Base-by-base conservation (phyloP, 441 rosid species). In the Jatropha podagrica region DNA sequence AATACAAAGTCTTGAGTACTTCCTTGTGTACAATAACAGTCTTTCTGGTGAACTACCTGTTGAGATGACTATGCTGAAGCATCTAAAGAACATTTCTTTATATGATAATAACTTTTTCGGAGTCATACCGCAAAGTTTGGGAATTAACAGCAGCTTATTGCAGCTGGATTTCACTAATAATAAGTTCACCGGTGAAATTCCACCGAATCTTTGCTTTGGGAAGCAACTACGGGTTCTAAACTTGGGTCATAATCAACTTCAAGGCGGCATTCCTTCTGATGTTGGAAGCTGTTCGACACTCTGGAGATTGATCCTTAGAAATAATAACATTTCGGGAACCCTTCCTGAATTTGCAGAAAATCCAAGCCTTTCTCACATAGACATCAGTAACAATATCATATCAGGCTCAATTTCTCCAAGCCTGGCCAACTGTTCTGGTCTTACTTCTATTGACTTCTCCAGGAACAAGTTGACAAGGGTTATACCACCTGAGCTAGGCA, bases 21-120 rank as follows among this genome's bases (percentile, higher is more conserved):
- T 94, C 20, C 68, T 80, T 4, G 69, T 92, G 67, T 87, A 92
- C 68, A 73, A 78, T 61, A 94, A 94, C 84, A 83, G 69, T 60
- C 91, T 94, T 78, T 83, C 86, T 1, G 97, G 96, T 52, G 85
- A 85, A 81, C 78, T 94, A 67, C 97, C 97, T 23, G 38, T 49
- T 14, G 91, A 87, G 80, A 86, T 92, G 75, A 75, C 92, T 23
- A 81, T 88, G 81, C 88, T 91, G 59, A 88, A 83, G 79, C 67
- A 85, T 18, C 86, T 91, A 76, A 80, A 77, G 81, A 85, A 83
- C 69, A 72, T 91, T 67, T 77, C 83, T 0, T 71, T 94, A 78
- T 88, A 41, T 72, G 81, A 86, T 56, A 91, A 94, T 78, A 80
- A 38, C 4, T 90, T 94, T 73, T 82, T 67, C 42, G 97, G 96